Percentiles rank a stretch among this genome's conserved stretches.
Conservation (phyloP, 164 flowering plant species). For the Piper longum region DNA sequence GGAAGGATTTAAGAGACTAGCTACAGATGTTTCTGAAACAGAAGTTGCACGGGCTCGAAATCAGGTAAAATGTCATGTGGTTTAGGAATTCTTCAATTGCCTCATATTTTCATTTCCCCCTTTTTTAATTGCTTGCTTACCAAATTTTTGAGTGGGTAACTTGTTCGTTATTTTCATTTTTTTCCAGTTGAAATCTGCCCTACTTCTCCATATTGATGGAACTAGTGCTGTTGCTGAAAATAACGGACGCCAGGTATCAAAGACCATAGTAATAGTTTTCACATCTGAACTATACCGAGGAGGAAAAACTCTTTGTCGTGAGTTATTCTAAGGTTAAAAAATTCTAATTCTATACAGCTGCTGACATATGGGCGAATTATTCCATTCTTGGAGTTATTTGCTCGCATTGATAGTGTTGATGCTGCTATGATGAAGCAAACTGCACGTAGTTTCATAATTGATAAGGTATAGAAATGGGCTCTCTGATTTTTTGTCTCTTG, state of each 20-base stretch:
- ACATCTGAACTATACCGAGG: no score
- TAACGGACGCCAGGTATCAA: slow-evolving; percentile 79
- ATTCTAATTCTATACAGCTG: slow-evolving; percentile 30
- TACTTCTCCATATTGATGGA: slow-evolving; percentile 75
- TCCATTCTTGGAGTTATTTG: slow-evolving; percentile 64
- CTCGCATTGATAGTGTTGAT: slow-evolving; percentile 78
- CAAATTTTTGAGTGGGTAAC: no score
- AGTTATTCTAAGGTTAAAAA: no score
- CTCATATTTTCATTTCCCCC: neutral
- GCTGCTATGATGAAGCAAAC: slow-evolving; percentile 64
- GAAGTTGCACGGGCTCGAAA: slow-evolving; percentile 14
- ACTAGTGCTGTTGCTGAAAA: slow-evolving; percentile 80
- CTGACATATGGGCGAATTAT: slow-evolving; percentile 68
- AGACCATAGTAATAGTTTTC: no score
- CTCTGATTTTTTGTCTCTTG: neutral
- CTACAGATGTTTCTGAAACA: slow-evolving; percentile 8
- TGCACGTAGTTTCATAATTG: slow-evolving; percentile 57
- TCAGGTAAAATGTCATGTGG: slow-evolving; percentile 2
- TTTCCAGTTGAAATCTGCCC: slow-evolving; percentile 65
- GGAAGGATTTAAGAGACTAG: slow-evolving; percentile 10
- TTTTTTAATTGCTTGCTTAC: no score
- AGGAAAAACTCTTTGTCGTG: no score
- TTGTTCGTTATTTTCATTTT: no score
- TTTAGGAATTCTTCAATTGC: neutral
- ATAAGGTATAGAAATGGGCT: slow-evolving; percentile 25